Evolutionary conservation across 2,329 filamentous ascomycete genomes (phyloP).

Genomic region (Penicillium paneum): DNA sequence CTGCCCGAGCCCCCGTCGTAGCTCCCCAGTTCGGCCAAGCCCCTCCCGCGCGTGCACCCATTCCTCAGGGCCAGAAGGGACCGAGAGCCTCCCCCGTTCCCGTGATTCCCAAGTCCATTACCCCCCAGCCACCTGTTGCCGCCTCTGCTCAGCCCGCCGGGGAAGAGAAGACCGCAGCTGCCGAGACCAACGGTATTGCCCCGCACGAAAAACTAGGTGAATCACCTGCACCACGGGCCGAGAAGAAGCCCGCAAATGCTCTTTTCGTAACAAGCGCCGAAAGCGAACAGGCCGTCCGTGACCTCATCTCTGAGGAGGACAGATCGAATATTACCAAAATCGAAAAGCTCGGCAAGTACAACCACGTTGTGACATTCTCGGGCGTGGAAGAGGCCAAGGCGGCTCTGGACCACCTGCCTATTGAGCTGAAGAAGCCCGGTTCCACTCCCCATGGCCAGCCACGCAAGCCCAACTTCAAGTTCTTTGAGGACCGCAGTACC

Average conservation of each 20-base stretch:
- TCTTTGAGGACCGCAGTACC: constrained; percentile 67
- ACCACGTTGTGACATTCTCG: constrained; percentile 79
- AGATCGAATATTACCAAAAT: constrained; percentile 74
- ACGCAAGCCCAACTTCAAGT: constrained; percentile 75
- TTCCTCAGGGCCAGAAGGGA: constrained; percentile 31
- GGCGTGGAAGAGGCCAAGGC: constrained; percentile 74
- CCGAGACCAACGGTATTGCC: constrained; percentile 52
- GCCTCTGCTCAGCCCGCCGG: constrained; percentile 43
- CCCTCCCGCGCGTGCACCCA: constrained; percentile 33
- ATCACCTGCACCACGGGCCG: constrained; percentile 56
- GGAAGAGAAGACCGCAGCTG: constrained; percentile 50
- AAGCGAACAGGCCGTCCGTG: constrained; percentile 75
- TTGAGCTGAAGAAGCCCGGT: constrained; percentile 65
- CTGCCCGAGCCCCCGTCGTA: constrained; percentile 34
- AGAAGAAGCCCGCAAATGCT: constrained; percentile 69
- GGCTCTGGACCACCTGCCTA: constrained; percentile 70
- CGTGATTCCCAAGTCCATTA: constrained; percentile 40
- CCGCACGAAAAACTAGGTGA: constrained; percentile 45
- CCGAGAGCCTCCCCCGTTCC: constrained; percentile 42
- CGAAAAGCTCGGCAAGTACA: constrained; percentile 66
- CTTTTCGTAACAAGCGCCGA: constrained; percentile 87
- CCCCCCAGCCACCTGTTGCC: constrained; percentile 38
- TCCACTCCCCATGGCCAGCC: constrained; percentile 65
- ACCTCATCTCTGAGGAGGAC: constrained; percentile 80
- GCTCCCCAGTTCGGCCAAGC: constrained; percentile 44